These are phyloP conservation scores for Annulohypoxylon moriforme DNA, from an alignment of 495 filamentous ascomycete species.

Conservation along the genomic window DNA sequence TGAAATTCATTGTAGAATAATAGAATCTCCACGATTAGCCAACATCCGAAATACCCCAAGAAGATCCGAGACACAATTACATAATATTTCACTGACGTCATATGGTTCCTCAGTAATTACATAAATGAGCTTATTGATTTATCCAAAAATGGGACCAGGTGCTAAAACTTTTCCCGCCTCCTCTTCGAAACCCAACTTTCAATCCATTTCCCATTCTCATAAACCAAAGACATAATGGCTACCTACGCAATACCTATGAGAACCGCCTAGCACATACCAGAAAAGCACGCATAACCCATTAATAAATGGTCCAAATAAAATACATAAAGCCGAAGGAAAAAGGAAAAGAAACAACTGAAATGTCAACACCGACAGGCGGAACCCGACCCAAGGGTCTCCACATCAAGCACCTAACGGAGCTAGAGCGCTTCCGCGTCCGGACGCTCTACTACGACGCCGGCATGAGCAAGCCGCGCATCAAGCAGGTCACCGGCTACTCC, in stretches of 20 bases:
- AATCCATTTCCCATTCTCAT: neutral
- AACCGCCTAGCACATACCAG: neutral
- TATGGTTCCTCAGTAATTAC: neutral
- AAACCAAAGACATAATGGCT: neutral
- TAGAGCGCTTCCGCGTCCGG: slow-evolving; percentile 46
- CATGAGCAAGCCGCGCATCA: slow-evolving; percentile 42
- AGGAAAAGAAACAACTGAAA: neutral
- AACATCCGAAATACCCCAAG: neutral
- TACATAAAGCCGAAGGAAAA: neutral
- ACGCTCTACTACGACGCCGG: slow-evolving; percentile 46
- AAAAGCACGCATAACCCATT: too few species aligned
- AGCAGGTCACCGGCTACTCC: slow-evolving; percentile 45
- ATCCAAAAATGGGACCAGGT: neutral
- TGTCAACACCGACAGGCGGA: neutral
- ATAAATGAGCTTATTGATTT: neutral
- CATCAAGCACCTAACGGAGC: slow-evolving; percentile 46
- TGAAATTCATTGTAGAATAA: too few species aligned
- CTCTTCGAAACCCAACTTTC: neutral
- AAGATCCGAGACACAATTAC: neutral
- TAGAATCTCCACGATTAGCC: too few species aligned
- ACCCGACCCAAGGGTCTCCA: slow-evolving; percentile 42
- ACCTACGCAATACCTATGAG: neutral
- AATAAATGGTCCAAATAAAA: neutral
- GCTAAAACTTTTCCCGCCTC: neutral
- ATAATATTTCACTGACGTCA: neutral